phyloP scores from a whole-genome alignment of 352 stramenopile species.

The Pythium folliculosum region DNA sequence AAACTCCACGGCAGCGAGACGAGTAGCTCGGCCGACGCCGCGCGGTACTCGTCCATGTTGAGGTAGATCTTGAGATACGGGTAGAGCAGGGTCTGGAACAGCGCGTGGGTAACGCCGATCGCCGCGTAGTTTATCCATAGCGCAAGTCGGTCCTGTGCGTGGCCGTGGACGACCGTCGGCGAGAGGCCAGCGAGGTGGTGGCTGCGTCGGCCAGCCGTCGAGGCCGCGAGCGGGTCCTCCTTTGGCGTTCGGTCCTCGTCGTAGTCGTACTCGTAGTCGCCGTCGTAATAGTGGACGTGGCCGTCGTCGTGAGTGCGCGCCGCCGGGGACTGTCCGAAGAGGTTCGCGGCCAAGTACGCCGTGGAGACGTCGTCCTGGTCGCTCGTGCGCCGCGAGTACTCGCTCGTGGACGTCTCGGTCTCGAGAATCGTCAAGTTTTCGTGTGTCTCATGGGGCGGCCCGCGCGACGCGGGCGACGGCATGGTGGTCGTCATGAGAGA shows the following conservation, averaged over 20 bases:
- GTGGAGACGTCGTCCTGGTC: slow-evolving; percentile 30
- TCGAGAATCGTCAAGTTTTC: slow-evolving; percentile 38
- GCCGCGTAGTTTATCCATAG: slow-evolving; percentile 59
- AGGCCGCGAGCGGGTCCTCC: slow-evolving; percentile 19
- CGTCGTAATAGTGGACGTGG: slow-evolving; percentile 12
- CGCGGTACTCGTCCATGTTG: slow-evolving; percentile 71
- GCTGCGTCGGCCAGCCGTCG: not conserved
- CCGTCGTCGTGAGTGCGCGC: slow-evolving; percentile 11
- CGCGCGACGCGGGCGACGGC: not conserved
- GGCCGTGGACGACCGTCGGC: slow-evolving; percentile 25
- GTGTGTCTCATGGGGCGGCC: not conserved
- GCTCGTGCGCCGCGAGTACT: slow-evolving; percentile 20
- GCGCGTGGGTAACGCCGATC: slow-evolving; percentile 50
- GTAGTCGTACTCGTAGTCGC: slow-evolving; percentile 23
- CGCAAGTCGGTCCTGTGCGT: slow-evolving; percentile 42
- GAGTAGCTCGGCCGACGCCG: slow-evolving; percentile 50
- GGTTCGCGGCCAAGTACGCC: slow-evolving; percentile 26
- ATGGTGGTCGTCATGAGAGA: not conserved
- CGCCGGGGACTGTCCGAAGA: slow-evolving; percentile 19
- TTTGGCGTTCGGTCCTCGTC: slow-evolving; percentile 28
- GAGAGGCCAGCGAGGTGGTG: not conserved
- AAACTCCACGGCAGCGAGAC: slow-evolving; percentile 61
- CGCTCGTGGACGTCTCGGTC: slow-evolving; percentile 31
- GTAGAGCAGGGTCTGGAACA: slow-evolving; percentile 60
- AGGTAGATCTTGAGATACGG: slow-evolving; percentile 75